Percentiles rank a stretch among this genome's conserved stretches.
Conservation (phyloP, 2,329 filamentous ascomycete genomes). For the Colletotrichum orbiculare region DNA sequence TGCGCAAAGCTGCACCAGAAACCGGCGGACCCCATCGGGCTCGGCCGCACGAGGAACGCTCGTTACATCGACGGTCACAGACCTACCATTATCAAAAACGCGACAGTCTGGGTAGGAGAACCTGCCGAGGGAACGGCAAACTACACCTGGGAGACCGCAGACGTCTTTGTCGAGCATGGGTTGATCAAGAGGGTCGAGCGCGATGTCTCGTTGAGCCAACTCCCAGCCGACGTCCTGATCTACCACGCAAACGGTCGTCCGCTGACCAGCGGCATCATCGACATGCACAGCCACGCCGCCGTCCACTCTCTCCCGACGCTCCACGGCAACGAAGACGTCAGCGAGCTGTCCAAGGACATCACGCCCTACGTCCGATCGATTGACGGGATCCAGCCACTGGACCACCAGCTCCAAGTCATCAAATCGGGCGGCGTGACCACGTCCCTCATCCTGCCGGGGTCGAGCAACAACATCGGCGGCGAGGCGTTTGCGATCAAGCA, state of each 20-base stretch:
- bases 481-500: conserved; percentile 78
- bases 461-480: conserved; percentile 77
- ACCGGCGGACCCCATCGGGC: conserved; percentile 66
- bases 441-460: conserved; percentile 73
- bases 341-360: conserved; percentile 73
- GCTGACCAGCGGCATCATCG: conserved; percentile 76
- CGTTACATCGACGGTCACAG: conserved; percentile 68
- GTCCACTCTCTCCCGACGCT: conserved; percentile 67
- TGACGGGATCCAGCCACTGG: conserved; percentile 71
- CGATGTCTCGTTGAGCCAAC: conserved; percentile 51
- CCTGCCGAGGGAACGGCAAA: conserved; percentile 64
- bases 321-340: conserved; percentile 66
- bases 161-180: conserved; percentile 70
- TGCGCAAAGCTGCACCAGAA: conserved; percentile 66
- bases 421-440: conserved; percentile 79
- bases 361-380: conserved; percentile 76
- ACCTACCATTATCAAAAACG: conserved; percentile 73
- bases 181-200: conserved; percentile 66
- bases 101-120: conserved; percentile 74
- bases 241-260: conserved; percentile 70
- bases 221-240: conserved; percentile 60
- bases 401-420: conserved; percentile 74
- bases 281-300: conserved; percentile 77
- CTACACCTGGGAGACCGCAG: conserved; percentile 68
- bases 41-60: conserved; percentile 68